Conservation (phyloP, 352 stramenopile species). For the Phytophthora palmivora region DNA sequence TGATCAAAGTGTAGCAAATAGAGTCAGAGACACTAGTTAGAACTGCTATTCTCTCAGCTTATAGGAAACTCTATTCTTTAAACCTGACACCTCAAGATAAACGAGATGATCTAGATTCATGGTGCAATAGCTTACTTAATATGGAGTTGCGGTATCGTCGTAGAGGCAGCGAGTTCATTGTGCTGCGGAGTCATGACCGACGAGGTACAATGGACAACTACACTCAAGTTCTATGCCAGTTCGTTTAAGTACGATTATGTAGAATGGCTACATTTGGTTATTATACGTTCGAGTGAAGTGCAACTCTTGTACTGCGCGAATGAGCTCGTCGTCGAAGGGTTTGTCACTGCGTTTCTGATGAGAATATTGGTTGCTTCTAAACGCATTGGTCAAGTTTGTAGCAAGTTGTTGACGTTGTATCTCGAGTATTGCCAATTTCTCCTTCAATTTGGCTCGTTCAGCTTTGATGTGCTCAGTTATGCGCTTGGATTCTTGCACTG, state of each 20-base stretch:
- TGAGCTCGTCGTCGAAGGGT: slow-evolving; percentile 40
- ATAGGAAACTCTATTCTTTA: not conserved
- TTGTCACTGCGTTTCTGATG: slow-evolving; percentile 11
- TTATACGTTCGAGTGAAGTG: slow-evolving; percentile 33
- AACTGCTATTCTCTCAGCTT: slow-evolving; percentile 10
- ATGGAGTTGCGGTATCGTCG: slow-evolving; percentile 47
- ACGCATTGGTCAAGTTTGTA: not conserved
- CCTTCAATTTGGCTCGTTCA: slow-evolving; percentile 24
- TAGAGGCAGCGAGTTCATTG: slow-evolving; percentile 13
- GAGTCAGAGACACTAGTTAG: slow-evolving; percentile 3
- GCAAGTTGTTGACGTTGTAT: slow-evolving; percentile 21
- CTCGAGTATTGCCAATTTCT: slow-evolving; percentile 26
- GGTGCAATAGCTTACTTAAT: slow-evolving; percentile 57
- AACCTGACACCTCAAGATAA: not conserved
- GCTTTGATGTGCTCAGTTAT: slow-evolving; percentile 24
- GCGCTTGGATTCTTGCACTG: slow-evolving; percentile 13
- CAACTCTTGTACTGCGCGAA: slow-evolving; percentile 42
- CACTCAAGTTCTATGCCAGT: slow-evolving; percentile 21
- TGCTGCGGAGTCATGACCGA: slow-evolving; percentile 6
- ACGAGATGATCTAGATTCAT: not conserved
- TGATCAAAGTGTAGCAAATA: slow-evolving; percentile 18
- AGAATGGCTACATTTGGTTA: slow-evolving; percentile 21
- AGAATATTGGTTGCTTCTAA: slow-evolving; percentile 10
- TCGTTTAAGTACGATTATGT: slow-evolving; percentile 23
- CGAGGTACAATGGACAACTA: not conserved